phyloP scores from a whole-genome alignment of 805 yeast species.

The Ogataea nitratoaversa region DNA sequence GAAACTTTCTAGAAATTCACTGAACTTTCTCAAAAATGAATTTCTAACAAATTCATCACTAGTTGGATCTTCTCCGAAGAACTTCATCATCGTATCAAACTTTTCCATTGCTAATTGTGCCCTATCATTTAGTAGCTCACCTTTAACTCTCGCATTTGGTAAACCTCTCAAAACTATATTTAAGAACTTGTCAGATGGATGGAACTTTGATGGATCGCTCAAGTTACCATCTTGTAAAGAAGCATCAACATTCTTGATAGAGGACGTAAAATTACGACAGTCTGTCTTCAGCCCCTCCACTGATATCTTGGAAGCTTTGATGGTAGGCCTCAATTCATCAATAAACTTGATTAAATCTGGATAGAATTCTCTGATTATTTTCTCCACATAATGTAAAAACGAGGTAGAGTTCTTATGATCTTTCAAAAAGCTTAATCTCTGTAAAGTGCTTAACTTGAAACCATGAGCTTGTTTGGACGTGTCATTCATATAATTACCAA shows the following conservation, averaged over 20 bases:
- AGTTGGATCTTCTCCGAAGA: slow-evolving; percentile 83
- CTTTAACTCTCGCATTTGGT: slow-evolving; percentile 71
- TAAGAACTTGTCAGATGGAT: slow-evolving; percentile 77
- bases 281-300: slow-evolving; percentile 78
- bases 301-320: slow-evolving; percentile 64
- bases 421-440: slow-evolving; percentile 83
- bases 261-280: slow-evolving; percentile 57
- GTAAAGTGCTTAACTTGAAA: slow-evolving; percentile 84
- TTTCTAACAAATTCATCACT: slow-evolving; percentile 60
- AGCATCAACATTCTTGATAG: slow-evolving; percentile 63
- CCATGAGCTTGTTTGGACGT: slow-evolving; percentile 89
- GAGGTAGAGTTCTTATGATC: slow-evolving; percentile 85
- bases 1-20: slow-evolving; percentile 75
- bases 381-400: slow-evolving; percentile 89
- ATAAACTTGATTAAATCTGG: slow-evolving; percentile 74
- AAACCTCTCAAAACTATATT: slow-evolving; percentile 58
- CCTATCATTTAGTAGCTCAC: slow-evolving; percentile 60
- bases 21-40: slow-evolving; percentile 72
- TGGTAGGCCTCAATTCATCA: slow-evolving; percentile 61
- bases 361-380: slow-evolving; percentile 74
- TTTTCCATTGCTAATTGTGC: slow-evolving; percentile 58
- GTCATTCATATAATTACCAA: slow-evolving; percentile 97
- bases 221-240: slow-evolving; percentile 81
- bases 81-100: slow-evolving; percentile 68
- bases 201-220: slow-evolving; percentile 72